Conservation (phyloP, 1,139 yeast genomes). For the Geotrichum klebahnii region DNA sequence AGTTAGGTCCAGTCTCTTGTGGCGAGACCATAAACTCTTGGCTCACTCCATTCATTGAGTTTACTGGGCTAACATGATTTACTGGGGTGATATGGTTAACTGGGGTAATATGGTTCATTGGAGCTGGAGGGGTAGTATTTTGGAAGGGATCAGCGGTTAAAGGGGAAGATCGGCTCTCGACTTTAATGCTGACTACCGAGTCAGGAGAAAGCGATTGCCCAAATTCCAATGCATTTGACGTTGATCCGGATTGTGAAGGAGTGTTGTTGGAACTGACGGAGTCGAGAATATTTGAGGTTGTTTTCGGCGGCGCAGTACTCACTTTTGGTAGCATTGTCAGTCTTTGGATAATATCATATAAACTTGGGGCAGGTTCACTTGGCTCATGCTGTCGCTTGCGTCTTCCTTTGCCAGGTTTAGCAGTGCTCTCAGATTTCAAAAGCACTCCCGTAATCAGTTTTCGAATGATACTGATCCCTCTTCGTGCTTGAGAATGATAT, state of each 20-base stretch:
- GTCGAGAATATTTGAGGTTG: background rate
- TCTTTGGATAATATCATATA: slow-evolving; percentile 22
- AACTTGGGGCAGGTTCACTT: slow-evolving; percentile 15
- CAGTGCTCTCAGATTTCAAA: slow-evolving; percentile 6
- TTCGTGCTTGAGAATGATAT: slow-evolving; percentile 20
- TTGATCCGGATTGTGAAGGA: too few species aligned
- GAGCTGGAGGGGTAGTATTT: too few species aligned
- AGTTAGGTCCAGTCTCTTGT: too few species aligned
- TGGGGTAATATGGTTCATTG: too few species aligned
- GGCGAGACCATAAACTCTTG: too few species aligned
- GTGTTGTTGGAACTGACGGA: background rate
- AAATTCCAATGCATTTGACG: too few species aligned
- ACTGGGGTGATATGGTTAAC: too few species aligned
- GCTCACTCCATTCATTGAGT: too few species aligned
- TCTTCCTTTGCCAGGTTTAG: background rate
- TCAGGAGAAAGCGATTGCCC: background rate
- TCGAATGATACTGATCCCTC: slow-evolving; percentile 20
- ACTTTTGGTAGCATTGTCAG: slow-evolving; percentile 21
- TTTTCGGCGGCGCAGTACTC: slow-evolving; percentile 20
- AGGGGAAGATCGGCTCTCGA: background rate
- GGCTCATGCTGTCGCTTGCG: slow-evolving; percentile 2
- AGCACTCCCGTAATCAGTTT: slow-evolving; percentile 18
- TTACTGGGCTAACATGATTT: too few species aligned
- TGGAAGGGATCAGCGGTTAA: background rate
- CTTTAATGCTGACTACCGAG: background rate